A percentile compares a stretch with the other conserved stretches of the same genome.
phyloP scores from a whole-genome alignment of 164 flowering plant genomes.

The Berberis thunbergii region DNA sequence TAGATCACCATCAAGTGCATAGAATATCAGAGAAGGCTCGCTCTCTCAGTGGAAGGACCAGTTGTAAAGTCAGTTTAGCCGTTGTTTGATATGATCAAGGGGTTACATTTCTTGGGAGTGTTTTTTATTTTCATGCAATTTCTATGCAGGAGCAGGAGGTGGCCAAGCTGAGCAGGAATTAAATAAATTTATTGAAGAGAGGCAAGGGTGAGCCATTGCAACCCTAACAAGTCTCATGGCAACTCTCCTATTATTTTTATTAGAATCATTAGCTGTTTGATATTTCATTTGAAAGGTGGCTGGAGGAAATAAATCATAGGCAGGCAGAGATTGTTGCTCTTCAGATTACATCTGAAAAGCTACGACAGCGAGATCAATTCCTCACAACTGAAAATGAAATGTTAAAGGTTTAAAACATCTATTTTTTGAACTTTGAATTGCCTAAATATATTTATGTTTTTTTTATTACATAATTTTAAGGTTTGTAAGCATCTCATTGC shows the following conservation, averaged over 20 bases:
- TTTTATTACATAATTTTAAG: neutral
- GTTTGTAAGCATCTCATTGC: neutral
- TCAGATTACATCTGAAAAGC: constrained; percentile 60
- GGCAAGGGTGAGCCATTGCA: constrained; percentile 45
- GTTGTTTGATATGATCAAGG: neutral
- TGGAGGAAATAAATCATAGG: constrained; percentile 79
- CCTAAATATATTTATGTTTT: neutral
- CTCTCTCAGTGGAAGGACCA: constrained; percentile 32
- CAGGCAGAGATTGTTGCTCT: constrained; percentile 74
- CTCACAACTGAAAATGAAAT: constrained; percentile 68
- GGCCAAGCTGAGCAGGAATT: constrained; percentile 61
- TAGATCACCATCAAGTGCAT: constrained; percentile 54
- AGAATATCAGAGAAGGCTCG: constrained; percentile 45
- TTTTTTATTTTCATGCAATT: neutral
- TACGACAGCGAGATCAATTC: constrained; percentile 54
- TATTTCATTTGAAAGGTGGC: constrained; percentile 52
- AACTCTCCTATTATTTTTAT: neutral
- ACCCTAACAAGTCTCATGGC: neutral
- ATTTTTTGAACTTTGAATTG: neutral
- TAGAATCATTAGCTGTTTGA: neutral
- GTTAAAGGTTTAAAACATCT: constrained; percentile 46
- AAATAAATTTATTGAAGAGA: constrained; percentile 68
- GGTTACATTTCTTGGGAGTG: neutral
- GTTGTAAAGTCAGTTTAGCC: constrained; percentile 33
- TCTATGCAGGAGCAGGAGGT: constrained; percentile 52